Evolutionary conservation across 225 moss, liverwort and hornwort species (phyloP).

Genomic region (Pseudoscleropodium purum): DNA sequence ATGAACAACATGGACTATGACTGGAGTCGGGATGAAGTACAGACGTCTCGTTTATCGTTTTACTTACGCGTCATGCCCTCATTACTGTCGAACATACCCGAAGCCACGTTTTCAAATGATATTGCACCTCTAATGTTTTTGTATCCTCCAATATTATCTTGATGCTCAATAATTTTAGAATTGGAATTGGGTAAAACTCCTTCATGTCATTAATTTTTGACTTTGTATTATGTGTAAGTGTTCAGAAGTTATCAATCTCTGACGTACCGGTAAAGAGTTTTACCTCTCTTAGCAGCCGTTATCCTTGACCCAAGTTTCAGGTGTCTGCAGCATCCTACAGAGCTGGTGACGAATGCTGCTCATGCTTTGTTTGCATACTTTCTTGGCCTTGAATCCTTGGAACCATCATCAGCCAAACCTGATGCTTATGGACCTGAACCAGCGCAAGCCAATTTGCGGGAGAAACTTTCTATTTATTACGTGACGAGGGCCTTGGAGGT

Average conservation of each 20-base stretch:
- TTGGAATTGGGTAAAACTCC: background rate
- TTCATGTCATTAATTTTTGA: background rate
- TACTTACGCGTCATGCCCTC: slow-evolving; percentile 75
- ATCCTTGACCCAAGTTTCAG: slow-evolving; percentile 51
- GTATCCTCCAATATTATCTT: slow-evolving; percentile 60
- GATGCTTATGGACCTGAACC: slow-evolving; percentile 9
- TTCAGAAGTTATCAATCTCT: background rate
- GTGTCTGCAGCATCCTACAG: slow-evolving; percentile 78
- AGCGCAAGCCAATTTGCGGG: slow-evolving; percentile 31
- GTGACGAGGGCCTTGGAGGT: slow-evolving; percentile 75
- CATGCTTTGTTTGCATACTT: slow-evolving; percentile 85
- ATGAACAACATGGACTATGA: slow-evolving; percentile 30
- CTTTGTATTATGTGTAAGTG: background rate
- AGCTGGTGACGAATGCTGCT: slow-evolving; percentile 56
- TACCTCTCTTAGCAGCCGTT: background rate
- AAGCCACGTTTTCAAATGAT: slow-evolving; percentile 45
- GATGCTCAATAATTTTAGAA: background rate
- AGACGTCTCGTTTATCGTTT: slow-evolving; percentile 69
- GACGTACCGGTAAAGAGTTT: background rate
- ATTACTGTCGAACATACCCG: slow-evolving; percentile 55
- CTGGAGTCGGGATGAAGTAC: slow-evolving; percentile 83
- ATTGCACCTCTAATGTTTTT: slow-evolving; percentile 75
- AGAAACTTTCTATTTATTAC: slow-evolving; percentile 69
- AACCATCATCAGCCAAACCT: background rate
- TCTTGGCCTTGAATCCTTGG: slow-evolving; percentile 28